Base-by-base conservation (phyloP, 768 basidiomycete species). In the Boletus rex-veris region DNA sequence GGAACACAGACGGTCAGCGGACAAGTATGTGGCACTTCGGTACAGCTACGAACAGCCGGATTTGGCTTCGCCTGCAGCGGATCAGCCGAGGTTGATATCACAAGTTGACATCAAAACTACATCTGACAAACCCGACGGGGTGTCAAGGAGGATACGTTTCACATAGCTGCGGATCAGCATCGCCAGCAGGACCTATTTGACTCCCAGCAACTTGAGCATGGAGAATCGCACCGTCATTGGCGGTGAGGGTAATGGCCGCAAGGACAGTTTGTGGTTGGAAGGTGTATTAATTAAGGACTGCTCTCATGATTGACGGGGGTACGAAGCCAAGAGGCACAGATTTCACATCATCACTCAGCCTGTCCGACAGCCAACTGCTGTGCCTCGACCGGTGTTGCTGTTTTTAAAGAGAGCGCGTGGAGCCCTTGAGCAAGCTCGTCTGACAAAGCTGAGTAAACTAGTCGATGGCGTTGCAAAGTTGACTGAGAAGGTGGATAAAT, bases 391-490 rank as follows among this genome's bases (percentile, higher is more conserved):
- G 77, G 74, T 9, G 90, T 90, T 71, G 80, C 84, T 15, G 90
- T 88, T 52, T 82, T 82, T 61, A 93, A 70, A 15, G 87, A 88
- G 39, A 93, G 73, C 0, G 91, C 85, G 62, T 93, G 91, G 30
- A 93, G 69, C 5, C 90, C 90, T 53, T 77, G 74, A 24, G 79
- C 67, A 43, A 93, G 73, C 65, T 93, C 88, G 31, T 86, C 84
- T 18, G 84, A 77, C 31, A 93, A 75, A 3, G 84, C 81, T 7
- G 80, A 75, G 68, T 92, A 84, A 44, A 93, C 79, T 75, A 92
- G 79, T 44, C 90, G 80, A 71, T 93, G 91, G 45, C 91, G 82
- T 65, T 91, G 86, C 74, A 92, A 81, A 10, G 84, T 84, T 19
- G 73, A 81, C 90, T 91, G 58, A 36, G 35, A 50, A 50, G 52